Base-by-base conservation (phyloP, 2,329 filamentous ascomycete species). In the Pleomassaria siparia region DNA sequence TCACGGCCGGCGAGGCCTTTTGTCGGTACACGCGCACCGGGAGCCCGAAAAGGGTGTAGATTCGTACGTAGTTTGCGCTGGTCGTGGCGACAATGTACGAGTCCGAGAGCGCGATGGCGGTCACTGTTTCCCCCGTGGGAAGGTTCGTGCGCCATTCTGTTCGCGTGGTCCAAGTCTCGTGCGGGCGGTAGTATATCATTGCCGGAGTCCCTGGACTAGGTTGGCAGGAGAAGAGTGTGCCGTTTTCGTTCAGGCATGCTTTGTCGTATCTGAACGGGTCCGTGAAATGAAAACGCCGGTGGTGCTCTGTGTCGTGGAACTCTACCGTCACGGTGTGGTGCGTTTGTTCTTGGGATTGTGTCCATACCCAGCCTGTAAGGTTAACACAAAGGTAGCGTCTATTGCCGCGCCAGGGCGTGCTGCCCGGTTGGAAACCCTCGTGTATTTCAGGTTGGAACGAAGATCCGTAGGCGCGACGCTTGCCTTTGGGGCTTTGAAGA, bases 211-310 rank as follows among this genome's bases (percentile, higher is more conserved):
- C 77, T 25, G 49, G 54, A 25, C 72, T 71, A 1, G 89, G 84
- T 18, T 86, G 88, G 50, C 88, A 92, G 1, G 91, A 88, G 66
- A 96, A 96, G 0, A 96, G 79, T 0, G 90, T 81, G 13, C 94
- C 92, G 46, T 89, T 85, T 48, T 95, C 88, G 59, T 89, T 79
- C 4, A 99, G 77, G 63, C 92, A 97, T 16, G 94, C 92, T 71
- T 96, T 96, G 73, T 99, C 94, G 72, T 97, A 97, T 3, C 91
- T 79, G 66, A 91, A 96, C 1, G 91, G 92, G 67, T 99, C 94
- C 11, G 91, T 97, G 69, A 99, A 97, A 74, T 97, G 94, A 62
- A 96, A 96, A 69, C 97, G 91, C 40, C 92, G 83, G 67, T 96
- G 88, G 49, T 88, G 85, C 58, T 95, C 91, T 49, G 91, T 87